Conservation (phyloP, 129 eudicot species). For the Deinandra increscens region DNA sequence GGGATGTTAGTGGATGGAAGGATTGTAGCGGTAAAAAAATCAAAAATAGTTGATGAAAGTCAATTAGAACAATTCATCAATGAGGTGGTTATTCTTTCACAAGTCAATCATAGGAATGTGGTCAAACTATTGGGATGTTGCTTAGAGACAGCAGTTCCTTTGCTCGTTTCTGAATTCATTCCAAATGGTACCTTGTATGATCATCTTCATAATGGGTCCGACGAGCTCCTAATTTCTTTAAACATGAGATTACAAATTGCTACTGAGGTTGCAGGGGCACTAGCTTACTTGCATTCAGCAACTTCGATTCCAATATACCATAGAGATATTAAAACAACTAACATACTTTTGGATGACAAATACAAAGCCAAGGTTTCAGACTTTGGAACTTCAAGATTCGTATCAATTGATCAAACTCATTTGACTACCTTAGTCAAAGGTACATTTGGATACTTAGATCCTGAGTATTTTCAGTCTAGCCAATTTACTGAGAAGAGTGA, state of each 20-base stretch:
- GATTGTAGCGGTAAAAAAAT: too few species aligned
- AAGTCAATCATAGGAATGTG: too few species aligned
- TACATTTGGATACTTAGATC: slow-evolving; percentile 32
- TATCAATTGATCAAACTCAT: slow-evolving; percentile 31
- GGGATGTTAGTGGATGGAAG: too few species aligned
- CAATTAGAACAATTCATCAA: too few species aligned
- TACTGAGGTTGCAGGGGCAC: slow-evolving; percentile 25
- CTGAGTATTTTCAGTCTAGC: too few species aligned
- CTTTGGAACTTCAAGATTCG: slow-evolving; percentile 34
- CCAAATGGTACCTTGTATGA: slow-evolving; percentile 38
- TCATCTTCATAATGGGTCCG: slow-evolving; percentile 10
- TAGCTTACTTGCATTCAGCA: slow-evolving; percentile 30
- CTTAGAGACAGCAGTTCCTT: slow-evolving; percentile 31
- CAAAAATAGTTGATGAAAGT: too few species aligned
- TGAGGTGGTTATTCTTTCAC: too few species aligned
- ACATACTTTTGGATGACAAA: slow-evolving; percentile 7
- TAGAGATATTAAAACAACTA: slow-evolving; percentile 32
- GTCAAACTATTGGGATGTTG: too few species aligned
- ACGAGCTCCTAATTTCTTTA: slow-evolving; percentile 25
- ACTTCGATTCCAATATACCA: slow-evolving; percentile 34
- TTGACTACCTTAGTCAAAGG: slow-evolving; percentile 31
- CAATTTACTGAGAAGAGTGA: too few species aligned
- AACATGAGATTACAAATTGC: slow-evolving; percentile 27
- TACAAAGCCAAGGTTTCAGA: slow-evolving; percentile 19
- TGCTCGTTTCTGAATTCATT: slow-evolving; percentile 35